Percentiles rank a stretch among this genome's conserved stretches.
Conservation (phyloP, 371 early-diverging fungal species). For the Choanephora cucurbitarum region DNA sequence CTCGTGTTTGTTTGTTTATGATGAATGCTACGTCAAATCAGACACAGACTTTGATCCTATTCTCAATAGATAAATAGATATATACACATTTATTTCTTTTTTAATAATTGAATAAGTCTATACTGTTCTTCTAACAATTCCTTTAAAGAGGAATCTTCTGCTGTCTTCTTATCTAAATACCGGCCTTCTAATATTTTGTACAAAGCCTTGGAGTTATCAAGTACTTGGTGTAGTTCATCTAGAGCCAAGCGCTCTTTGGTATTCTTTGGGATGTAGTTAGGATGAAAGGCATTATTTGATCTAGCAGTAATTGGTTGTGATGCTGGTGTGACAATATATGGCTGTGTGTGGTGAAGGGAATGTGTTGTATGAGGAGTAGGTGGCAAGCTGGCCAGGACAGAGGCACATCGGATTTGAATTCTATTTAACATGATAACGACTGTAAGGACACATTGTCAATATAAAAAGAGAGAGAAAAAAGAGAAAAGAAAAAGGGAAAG, state of each 20-base stretch:
- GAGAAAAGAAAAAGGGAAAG: neutral
- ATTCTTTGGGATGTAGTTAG: slow-evolving; percentile 39
- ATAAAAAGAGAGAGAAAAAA: neutral
- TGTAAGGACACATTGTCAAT: neutral
- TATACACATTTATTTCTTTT: slow-evolving; percentile 6
- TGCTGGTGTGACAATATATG: slow-evolving; percentile 38
- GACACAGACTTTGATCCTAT: no score
- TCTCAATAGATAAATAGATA: no score
- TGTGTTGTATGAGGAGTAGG: slow-evolving; percentile 10
- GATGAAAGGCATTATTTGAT: slow-evolving; percentile 49
- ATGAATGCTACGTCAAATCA: no score
- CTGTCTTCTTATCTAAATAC: neutral
- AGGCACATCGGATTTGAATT: slow-evolving; percentile 17
- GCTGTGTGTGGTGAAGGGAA: slow-evolving; percentile 1
- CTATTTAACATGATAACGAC: slow-evolving; percentile 4
- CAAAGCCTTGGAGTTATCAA: slow-evolving; percentile 31
- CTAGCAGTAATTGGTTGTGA: slow-evolving; percentile 38
- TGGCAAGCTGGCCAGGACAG: slow-evolving; percentile 14
- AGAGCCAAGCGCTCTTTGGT: slow-evolving; percentile 36
- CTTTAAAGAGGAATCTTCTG: slow-evolving; percentile 4
- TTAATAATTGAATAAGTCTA: slow-evolving; percentile 7
- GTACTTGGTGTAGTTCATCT: slow-evolving; percentile 32
- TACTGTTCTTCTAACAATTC: slow-evolving; percentile 16
- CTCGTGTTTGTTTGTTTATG: no score
- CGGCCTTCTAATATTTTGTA: slow-evolving; percentile 11